Evolutionary conservation across 345 rosid genomes (phyloP), one percentile per base, ranked within the genome.

Genomic region (Zanthoxylum bungeanum): DNA sequence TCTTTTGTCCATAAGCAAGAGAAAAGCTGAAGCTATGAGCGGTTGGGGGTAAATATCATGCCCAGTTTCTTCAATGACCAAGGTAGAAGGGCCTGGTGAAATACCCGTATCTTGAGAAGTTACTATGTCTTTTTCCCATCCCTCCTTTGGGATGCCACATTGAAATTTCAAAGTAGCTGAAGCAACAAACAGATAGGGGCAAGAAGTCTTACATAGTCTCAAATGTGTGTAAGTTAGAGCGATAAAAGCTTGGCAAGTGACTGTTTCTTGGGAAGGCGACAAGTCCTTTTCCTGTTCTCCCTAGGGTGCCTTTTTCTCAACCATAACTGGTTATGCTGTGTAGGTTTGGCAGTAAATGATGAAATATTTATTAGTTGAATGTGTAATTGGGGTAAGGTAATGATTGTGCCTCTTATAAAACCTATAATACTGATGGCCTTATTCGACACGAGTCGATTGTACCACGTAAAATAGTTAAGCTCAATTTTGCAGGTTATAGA

Each of bases 401-500:
- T 61, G 58, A 68, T 68, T 72, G 9, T n/a, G 46, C 68, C 24
- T 47, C 81, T 64, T 76, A 31, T 62, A 24, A 58, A 55, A 22
- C 75, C 69, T 60, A 40, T 79, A n/a, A 70, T 73, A 12, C 60
- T 72, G 66, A 72, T 63, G 46, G 71, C 76, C 66, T 77, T 51
- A 57, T 79, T 67, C 59, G 60, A n/a, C 74, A 56, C 60, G 64
- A 51, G 70, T 73, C 75, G 70, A 73, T 80, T 74, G 75, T 73
- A 71, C 75, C 46, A 66, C 72, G 78, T 84, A 75, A 82, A 85
- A 79, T 73, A 76, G 84, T 73, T 71, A 57, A 69, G 79, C 86
- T 88, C 77, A 67, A 83, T 86, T 88, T 88, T 88, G 88, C 92
- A 88, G 90, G 90, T 86, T 88, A 88, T 77, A 74, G 42, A 67